Conservation (phyloP, 768 basidiomycete species). For the Coprinopsis cinerea region DNA sequence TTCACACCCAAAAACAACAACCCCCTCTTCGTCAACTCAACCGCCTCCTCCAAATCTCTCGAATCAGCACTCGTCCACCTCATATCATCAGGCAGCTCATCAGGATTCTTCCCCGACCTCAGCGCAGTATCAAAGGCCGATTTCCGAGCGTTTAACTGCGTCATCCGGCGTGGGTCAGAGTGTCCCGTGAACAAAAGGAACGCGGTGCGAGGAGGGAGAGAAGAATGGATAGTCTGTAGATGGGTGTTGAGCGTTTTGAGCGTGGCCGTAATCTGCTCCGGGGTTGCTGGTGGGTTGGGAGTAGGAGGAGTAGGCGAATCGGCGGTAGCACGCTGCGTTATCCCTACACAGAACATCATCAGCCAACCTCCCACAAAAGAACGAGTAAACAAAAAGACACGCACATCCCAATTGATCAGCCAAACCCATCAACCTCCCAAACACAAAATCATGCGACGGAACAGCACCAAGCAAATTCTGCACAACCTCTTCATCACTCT, state of each 20-base stretch:
- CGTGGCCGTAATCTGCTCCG: conserved; percentile 28
- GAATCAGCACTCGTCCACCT: conserved; percentile 78
- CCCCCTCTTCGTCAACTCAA: conserved; percentile 75
- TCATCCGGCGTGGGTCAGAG: conserved; percentile 80
- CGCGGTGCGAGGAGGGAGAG: conserved; percentile 76
- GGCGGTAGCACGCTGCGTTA: conserved; percentile 45
- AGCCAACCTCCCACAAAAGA: not conserved
- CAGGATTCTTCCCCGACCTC: conserved; percentile 47
- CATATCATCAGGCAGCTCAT: conserved; percentile 45
- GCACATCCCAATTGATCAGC: conserved; percentile 80
- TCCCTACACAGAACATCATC: conserved; percentile 37
- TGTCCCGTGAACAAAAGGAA: conserved; percentile 86
- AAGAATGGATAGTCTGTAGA: conserved; percentile 53
- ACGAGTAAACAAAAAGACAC: conserved; percentile 21
- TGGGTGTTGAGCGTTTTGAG: conserved; percentile 54
- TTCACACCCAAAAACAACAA: conserved; percentile 74
- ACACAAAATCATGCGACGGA: conserved; percentile 71
- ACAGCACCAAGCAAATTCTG: conserved; percentile 56
- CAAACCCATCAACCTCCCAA: conserved; percentile 78
- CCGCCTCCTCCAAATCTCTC: conserved; percentile 72
- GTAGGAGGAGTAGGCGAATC: conserved; percentile 29
- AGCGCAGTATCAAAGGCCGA: conserved; percentile 64
- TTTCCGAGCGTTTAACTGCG: conserved; percentile 64
- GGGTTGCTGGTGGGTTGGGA: conserved; percentile 12
- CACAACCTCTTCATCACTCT: conserved; percentile 72